These are phyloP conservation scores for Cordyceps sp. DNA, from an alignment of 2,329 filamentous ascomycete genomes.

Conservation along the genomic window DNA sequence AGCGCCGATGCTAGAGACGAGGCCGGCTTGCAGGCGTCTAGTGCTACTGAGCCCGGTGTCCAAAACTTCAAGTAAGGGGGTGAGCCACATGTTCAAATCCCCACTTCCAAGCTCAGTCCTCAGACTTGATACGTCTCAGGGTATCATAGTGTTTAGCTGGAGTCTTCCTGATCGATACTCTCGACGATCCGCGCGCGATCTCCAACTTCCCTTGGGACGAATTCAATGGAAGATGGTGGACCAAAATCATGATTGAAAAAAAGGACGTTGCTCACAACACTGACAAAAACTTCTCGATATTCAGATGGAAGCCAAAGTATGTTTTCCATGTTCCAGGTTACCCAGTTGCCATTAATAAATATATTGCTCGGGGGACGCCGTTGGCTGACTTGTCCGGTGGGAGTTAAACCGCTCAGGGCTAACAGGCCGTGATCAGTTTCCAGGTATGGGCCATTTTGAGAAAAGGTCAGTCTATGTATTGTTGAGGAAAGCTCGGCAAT, in stretches of 20 bases:
- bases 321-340: neutral
- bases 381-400: neutral
- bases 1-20: no score
- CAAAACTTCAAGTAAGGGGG: no score
- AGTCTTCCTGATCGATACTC: no score
- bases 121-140: no score
- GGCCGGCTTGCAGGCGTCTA: no score
- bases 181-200: no score
- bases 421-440: neutral
- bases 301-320: neutral
- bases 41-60: no score
- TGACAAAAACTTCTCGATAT: neutral
- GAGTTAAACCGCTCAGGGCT: neutral
- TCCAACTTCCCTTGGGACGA: neutral
- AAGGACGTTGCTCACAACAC: neutral
- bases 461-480: neutral
- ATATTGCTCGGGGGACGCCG: no score
- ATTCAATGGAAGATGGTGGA: neutral
- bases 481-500: neutral
- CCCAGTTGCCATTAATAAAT: neutral
- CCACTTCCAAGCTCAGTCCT: no score
- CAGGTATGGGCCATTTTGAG: neutral
- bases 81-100: no score
- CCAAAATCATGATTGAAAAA: neutral
- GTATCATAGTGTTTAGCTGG: no score